These are phyloP conservation scores for Wickerhamomyces bisporus DNA, from an alignment of 805 yeast species.

Conservation along the genomic window DNA sequence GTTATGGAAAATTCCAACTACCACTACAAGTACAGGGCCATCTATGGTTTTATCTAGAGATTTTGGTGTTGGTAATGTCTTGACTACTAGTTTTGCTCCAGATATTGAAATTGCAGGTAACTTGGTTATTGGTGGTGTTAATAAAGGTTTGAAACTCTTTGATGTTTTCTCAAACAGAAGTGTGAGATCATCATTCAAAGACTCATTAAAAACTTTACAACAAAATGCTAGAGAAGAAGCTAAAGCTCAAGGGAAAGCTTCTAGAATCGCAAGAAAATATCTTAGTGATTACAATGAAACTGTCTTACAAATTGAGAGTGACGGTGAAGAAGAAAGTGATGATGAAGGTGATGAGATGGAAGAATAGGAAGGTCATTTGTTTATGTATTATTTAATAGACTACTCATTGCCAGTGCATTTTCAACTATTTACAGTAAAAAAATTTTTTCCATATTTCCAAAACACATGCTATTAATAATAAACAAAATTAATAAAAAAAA, in stretches of 20 bases:
- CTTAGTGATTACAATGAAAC: slow-evolving; percentile 44
- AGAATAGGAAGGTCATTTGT: background rate
- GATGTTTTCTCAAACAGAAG: slow-evolving; percentile 80
- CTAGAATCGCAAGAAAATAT: slow-evolving; percentile 75
- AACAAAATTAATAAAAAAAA: slow-evolving; percentile 1
- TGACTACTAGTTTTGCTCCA: slow-evolving; percentile 76
- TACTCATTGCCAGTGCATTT: too few species aligned
- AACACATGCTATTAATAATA: slow-evolving; percentile 2
- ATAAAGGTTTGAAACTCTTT: slow-evolving; percentile 85
- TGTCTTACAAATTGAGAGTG: slow-evolving; percentile 58
- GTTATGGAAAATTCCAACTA: slow-evolving; percentile 72
- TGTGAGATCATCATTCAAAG: slow-evolving; percentile 64
- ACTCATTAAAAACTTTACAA: slow-evolving; percentile 52
- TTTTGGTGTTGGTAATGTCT: slow-evolving; percentile 90
- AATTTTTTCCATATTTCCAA: background rate
- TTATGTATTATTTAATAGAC: background rate
- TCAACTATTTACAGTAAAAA: background rate
- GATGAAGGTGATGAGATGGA: slow-evolving; percentile 35
- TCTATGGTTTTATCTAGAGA: slow-evolving; percentile 88
- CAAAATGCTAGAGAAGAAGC: slow-evolving; percentile 54
- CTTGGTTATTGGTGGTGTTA: slow-evolving; percentile 81
- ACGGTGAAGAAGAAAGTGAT: slow-evolving; percentile 55
- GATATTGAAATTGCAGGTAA: slow-evolving; percentile 85
- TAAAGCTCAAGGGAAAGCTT: slow-evolving; percentile 47
- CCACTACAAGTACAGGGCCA: slow-evolving; percentile 41